Evolutionary conservation across 1,139 yeast genomes (phyloP).

Genomic region (Spencermartinsiella ligniputridi): DNA sequence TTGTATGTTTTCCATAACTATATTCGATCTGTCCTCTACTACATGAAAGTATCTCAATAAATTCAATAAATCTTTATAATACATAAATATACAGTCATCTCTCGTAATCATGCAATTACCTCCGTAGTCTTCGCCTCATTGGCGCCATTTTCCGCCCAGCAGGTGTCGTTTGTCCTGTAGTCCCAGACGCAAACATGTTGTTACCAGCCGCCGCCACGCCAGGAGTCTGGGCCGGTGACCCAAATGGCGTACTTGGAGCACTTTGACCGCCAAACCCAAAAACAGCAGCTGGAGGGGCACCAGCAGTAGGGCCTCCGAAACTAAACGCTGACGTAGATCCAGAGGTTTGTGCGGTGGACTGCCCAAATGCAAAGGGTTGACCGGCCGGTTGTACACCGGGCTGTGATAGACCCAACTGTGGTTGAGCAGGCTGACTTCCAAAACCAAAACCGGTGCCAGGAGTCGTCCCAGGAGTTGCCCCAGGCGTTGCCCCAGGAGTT

Average conservation of each 20-base stretch:
- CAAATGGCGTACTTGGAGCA: not conserved
- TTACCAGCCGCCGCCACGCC: not conserved
- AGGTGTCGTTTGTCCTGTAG: not conserved
- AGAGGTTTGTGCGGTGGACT: constrained; percentile 1
- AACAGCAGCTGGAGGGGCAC: constrained; percentile 1
- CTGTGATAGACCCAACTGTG: too few relatives aligned
- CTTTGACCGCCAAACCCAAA: constrained; percentile 1
- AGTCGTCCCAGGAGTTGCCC: too few relatives aligned
- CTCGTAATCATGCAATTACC: constrained; percentile 1
- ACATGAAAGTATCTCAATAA: too few relatives aligned
- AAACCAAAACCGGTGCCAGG: constrained; percentile 2
- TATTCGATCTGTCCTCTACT: too few relatives aligned
- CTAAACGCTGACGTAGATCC: not conserved
- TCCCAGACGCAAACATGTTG: constrained; percentile 4
- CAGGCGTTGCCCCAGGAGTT: not conserved
- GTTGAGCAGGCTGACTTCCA: constrained; percentile 4
- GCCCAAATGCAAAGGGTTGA: constrained; percentile 10
- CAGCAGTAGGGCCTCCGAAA: not conserved
- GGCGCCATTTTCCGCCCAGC: constrained; percentile 4
- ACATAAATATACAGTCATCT: too few relatives aligned
- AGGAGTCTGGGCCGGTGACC: not conserved
- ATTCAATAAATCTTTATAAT: too few relatives aligned
- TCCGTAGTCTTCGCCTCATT: not conserved
- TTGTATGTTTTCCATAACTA: too few relatives aligned
- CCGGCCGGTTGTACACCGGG: constrained; percentile 1